Evolutionary conservation across 805 yeast genomes (phyloP), one percentile per base, ranked within the genome.

Genomic region (Starmerella potacharoeniae): DNA sequence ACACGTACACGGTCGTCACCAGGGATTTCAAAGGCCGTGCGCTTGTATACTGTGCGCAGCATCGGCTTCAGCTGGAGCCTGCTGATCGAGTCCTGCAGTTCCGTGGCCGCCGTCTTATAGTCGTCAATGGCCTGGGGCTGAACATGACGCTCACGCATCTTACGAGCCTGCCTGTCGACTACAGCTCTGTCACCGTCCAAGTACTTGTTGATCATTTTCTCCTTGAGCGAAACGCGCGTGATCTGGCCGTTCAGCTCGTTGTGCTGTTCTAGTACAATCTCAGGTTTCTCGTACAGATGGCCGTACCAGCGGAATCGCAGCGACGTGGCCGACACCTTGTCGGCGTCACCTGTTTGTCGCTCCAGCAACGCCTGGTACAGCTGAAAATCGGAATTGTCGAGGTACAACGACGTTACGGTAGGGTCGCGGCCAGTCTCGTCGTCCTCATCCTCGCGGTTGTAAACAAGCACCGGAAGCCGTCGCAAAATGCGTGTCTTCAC

Each of bases 11-110:
- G 80, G 68, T 90, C 95, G 68, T 93, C 97, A 56, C 97, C 97
- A 3, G 98, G 98, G 64, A 91, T 91, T 75, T 91, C 97, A 75
- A 93, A 91, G 2, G 97, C 97, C 6, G 96, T 86, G 69, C 97
- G 79, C 43, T 88, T 86, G 72, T 86, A 88, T 39, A 83, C 79
- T 10, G 96, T 79, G 72, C 97, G 82, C 67, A 93, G 71, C 40
- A 86, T 80, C 13, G 98, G 98, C 70, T 87, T 86, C 60, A 91
- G 75, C 57, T 80, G 77, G 62, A 82, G 76, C 52, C 80, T 80
- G 42, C 70, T 66, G 58, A 91, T 83, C 65, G 82, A 85, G 13
- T 71, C 68, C 65, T 83, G 82, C 52, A 88, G 71, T 52, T 77
- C 79, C 43, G 77, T 75, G 53, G 86, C 81, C 55, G 82, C 79